A percentile compares a stretch with the other conserved stretches of the same genome.
Conservation (phyloP, 805 yeast species). For the Candida cerambycidarum region DNA sequence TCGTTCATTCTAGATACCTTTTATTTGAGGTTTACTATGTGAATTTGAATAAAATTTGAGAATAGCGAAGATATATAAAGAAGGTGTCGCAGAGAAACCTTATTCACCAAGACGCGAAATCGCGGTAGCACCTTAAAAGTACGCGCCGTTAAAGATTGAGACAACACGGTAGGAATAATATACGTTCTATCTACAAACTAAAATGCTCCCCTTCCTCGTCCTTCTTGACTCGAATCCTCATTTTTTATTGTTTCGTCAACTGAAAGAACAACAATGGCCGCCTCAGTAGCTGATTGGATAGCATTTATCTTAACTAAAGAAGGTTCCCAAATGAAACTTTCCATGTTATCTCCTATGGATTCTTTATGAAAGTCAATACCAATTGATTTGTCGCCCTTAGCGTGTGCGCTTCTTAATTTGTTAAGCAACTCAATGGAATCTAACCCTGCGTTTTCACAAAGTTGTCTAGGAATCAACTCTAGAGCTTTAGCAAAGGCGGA, state of each 20-base stretch:
- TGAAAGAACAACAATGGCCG: slow-evolving; percentile 87
- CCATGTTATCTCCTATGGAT: slow-evolving; percentile 78
- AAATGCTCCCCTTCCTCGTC: slow-evolving; percentile 45
- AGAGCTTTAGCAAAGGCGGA: slow-evolving; percentile 92
- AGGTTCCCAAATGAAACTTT: slow-evolving; percentile 95
- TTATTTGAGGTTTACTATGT: neutral
- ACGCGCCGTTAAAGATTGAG: neutral
- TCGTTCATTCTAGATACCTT: neutral
- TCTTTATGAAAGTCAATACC: slow-evolving; percentile 93
- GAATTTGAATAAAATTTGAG: neutral
- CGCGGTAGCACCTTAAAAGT: neutral
- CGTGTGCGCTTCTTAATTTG: slow-evolving; percentile 88
- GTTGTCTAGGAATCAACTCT: slow-evolving; percentile 94
- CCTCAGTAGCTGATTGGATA: slow-evolving; percentile 94
- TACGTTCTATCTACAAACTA: slow-evolving; percentile 13
- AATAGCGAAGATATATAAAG: neutral
- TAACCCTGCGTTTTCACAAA: slow-evolving; percentile 98
- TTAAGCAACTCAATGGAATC: slow-evolving; percentile 95
- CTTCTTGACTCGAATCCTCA: slow-evolving; percentile 55
- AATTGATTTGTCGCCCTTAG: slow-evolving; percentile 86
- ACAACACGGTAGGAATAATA: neutral
- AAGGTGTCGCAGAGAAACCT: slow-evolving; percentile 2
- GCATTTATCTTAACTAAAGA: slow-evolving; percentile 92
- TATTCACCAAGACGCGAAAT: slow-evolving; percentile 6
- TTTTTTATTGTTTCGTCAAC: slow-evolving; percentile 92